Percentiles rank a stretch among this genome's conserved stretches.
Conservation (phyloP, 495 filamentous ascomycete genomes). For the Articulospora tetracladia region DNA sequence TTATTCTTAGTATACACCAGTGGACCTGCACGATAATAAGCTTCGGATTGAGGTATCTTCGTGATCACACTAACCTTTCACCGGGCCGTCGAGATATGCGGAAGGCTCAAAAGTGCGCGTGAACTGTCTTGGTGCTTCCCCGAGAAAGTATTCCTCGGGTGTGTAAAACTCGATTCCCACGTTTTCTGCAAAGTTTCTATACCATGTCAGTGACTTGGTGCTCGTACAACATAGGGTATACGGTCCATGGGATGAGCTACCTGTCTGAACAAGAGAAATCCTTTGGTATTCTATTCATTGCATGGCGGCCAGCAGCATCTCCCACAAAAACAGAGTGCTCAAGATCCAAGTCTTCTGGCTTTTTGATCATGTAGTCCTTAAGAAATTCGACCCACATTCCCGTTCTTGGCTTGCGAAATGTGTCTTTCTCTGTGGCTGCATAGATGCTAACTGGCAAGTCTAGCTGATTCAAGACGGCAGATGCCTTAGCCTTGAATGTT, state of each 20-base stretch:
- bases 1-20: constrained; percentile 58
- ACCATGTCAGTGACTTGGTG: constrained; percentile 11
- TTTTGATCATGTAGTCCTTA: constrained; percentile 65
- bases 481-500: constrained; percentile 76
- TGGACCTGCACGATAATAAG: constrained; percentile 6
- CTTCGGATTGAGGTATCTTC: background rate
- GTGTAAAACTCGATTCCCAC: constrained; percentile 75
- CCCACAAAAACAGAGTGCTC: constrained; percentile 78
- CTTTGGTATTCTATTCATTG: constrained; percentile 27
- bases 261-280: constrained; percentile 77
- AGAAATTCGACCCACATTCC: constrained; percentile 90
- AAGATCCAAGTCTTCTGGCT: constrained; percentile 57
- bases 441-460: constrained; percentile 77
- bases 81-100: constrained; percentile 31
- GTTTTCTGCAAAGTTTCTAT: constrained; percentile 76
- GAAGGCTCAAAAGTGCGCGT: constrained; percentile 63
- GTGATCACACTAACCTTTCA: constrained; percentile 17
- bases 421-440: constrained; percentile 76
- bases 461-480: constrained; percentile 63
- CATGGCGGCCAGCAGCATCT: constrained; percentile 65
- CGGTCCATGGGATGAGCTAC: constrained; percentile 31
- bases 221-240: background rate
- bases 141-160: constrained; percentile 88
- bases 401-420: constrained; percentile 77
- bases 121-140: constrained; percentile 57